Percentiles rank a stretch among this genome's conserved stretches.
phyloP scores from a whole-genome alignment of 805 yeast species.

The Starmerella davenportii region DNA sequence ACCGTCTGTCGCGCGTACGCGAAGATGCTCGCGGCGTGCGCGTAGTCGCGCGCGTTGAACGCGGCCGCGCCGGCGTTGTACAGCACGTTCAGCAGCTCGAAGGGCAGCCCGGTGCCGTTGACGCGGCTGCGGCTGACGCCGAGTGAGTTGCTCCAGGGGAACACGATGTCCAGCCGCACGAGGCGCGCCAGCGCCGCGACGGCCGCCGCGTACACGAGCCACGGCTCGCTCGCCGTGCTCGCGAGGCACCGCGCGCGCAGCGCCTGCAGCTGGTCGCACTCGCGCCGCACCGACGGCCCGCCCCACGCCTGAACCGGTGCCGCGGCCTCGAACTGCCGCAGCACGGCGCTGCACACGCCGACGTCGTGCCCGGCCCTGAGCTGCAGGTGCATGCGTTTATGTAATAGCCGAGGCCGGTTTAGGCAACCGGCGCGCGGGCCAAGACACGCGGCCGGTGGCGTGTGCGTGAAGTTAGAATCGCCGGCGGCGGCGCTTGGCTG shows the following conservation, averaged over 20 bases:
- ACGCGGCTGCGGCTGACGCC: constrained; percentile 36
- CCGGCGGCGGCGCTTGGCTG: no score
- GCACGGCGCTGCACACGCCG: neutral
- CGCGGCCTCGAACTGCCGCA: neutral
- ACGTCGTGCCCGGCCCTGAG: neutral
- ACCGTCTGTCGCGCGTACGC: neutral
- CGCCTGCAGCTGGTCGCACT: constrained; percentile 2
- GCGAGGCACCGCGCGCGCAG: neutral
- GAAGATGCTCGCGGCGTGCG: neutral
- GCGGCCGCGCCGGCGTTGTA: constrained; percentile 37
- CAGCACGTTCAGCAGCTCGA: constrained; percentile 44
- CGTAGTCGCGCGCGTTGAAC: neutral
- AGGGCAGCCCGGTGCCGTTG: constrained; percentile 31
- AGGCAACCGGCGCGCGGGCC: no score
- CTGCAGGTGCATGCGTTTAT: no score
- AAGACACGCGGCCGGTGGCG: no score
- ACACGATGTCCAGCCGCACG: neutral
- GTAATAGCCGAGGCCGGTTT: no score
- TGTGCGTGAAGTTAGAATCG: no score
- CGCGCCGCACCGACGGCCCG: neutral
- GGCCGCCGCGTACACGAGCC: neutral
- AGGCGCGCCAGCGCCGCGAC: neutral
- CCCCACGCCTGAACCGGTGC: neutral
- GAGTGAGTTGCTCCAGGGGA: constrained; percentile 52
- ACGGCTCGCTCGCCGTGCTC: neutral